phyloP scores from a whole-genome alignment of 2,329 filamentous ascomycete species.

The Stylonectria norvegica region DNA sequence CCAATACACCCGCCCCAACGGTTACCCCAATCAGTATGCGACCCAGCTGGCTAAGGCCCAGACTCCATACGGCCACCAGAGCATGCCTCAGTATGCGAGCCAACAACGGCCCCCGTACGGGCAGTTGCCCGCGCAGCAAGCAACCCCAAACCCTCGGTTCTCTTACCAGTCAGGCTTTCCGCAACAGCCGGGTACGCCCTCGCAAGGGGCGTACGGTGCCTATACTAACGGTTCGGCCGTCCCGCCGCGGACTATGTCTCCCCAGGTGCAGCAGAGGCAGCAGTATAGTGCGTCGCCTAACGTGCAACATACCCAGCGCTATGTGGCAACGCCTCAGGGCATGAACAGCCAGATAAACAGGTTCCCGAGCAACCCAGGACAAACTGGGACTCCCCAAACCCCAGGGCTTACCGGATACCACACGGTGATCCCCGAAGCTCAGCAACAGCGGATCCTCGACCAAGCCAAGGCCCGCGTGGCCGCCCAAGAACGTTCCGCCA shows the following conservation, averaged over 20 bases:
- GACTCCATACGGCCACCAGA: conserved; percentile 50
- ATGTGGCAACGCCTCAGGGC: conserved; percentile 28
- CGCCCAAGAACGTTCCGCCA: conserved; percentile 41
- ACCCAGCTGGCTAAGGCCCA: conserved; percentile 52
- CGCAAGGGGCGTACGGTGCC: conserved; percentile 35
- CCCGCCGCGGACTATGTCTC: conserved; percentile 43
- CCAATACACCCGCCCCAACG: conserved; percentile 49
- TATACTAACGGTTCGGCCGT: conserved; percentile 45
- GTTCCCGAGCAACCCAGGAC: conserved; percentile 32
- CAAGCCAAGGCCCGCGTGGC: conserved; percentile 48
- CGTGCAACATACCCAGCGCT: conserved; percentile 34
- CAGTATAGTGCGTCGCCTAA: conserved; percentile 39
- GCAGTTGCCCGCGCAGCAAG: conserved; percentile 40
- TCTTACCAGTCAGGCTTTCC: conserved; percentile 38
- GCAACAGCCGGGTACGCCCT: conserved; percentile 37
- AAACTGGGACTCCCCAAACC: conserved; percentile 32
- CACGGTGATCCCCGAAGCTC: conserved; percentile 47
- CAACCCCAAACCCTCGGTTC: conserved; percentile 42
- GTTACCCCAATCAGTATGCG: conserved; percentile 45
- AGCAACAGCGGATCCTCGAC: conserved; percentile 50
- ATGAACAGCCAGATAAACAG: conserved; percentile 30
- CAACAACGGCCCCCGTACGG: conserved; percentile 45
- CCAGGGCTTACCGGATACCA: conserved; percentile 45
- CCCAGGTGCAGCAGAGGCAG: conserved; percentile 39
- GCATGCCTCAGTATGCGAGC: conserved; percentile 45